These are phyloP conservation scores for Tricholoma bakamatsutake DNA, from an alignment of 768 basidiomycete genomes.

Conservation along the genomic window DNA sequence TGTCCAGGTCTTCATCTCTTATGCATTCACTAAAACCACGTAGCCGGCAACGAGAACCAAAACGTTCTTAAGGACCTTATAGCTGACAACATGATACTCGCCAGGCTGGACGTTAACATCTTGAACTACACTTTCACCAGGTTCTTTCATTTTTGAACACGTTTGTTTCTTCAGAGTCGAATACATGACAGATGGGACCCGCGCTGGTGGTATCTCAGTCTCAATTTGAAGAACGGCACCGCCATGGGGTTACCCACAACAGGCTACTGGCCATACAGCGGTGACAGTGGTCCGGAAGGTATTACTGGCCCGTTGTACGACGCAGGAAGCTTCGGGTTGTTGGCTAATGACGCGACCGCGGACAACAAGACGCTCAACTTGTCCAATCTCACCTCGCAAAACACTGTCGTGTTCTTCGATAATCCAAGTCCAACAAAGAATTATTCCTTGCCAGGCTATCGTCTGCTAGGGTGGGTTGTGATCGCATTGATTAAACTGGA, in stretches of 20 bases:
- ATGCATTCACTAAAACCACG: background rate
- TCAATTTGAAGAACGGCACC: slow-evolving; percentile 25
- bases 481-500: too few relatives aligned
- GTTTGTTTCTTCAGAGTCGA: background rate
- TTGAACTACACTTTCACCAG: slow-evolving; percentile 20
- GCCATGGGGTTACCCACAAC: slow-evolving; percentile 23
- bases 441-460: slow-evolving; percentile 22
- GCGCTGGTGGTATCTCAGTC: slow-evolving; percentile 27
- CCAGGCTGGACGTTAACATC: slow-evolving; percentile 19
- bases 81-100: slow-evolving; percentile 18
- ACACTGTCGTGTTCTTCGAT: slow-evolving; percentile 25
- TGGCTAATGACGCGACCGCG: slow-evolving; percentile 11
- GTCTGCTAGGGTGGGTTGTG: slow-evolving; percentile 20
- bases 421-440: slow-evolving; percentile 27
- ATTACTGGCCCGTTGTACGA: slow-evolving; percentile 22
- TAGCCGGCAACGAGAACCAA: slow-evolving; percentile 28
- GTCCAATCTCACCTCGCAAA: slow-evolving; percentile 10
- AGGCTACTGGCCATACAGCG: slow-evolving; percentile 27
- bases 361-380: slow-evolving; percentile 15
- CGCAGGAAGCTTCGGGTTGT: slow-evolving; percentile 19
- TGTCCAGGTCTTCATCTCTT: background rate
- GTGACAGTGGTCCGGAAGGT: slow-evolving; percentile 22
- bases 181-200: slow-evolving; percentile 22
- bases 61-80: slow-evolving; percentile 22
- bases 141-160: slow-evolving; percentile 10